A percentile compares a stretch with the other conserved stretches of the same genome.
phyloP scores from a whole-genome alignment of 768 basidiomycete species.

The Suillus placidus region DNA sequence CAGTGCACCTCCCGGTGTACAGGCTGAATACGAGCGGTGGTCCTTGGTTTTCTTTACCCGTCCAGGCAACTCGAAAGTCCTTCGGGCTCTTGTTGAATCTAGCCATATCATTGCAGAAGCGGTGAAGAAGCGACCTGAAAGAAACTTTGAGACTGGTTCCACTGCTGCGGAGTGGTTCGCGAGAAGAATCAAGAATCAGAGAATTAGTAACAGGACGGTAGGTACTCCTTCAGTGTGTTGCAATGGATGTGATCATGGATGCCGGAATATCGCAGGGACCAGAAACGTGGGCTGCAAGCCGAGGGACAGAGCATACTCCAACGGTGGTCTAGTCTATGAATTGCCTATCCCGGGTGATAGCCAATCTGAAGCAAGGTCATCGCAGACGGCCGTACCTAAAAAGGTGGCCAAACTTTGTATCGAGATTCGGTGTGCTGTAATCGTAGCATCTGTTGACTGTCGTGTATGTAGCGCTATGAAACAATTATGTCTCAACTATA shows the following conservation, averaged over 20 bases:
- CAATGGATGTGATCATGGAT: background rate
- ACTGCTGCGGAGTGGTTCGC: constrained; percentile 46
- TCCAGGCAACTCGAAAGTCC: constrained; percentile 53
- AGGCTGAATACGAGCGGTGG: constrained; percentile 57
- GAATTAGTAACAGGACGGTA: constrained; percentile 45
- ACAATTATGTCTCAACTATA: background rate
- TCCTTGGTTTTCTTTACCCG: constrained; percentile 72
- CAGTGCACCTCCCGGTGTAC: constrained; percentile 56
- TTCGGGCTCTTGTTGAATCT: constrained; percentile 54
- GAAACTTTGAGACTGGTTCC: constrained; percentile 37
- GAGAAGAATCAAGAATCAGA: constrained; percentile 42
- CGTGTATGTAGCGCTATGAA: background rate
- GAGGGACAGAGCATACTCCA: constrained; percentile 33
- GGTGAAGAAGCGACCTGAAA: constrained; percentile 36
- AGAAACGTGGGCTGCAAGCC: constrained; percentile 34
- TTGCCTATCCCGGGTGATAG: background rate
- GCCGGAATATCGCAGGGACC: constrained; percentile 26
- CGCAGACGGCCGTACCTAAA: background rate
- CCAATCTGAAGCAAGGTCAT: background rate
- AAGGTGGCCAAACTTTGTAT: background rate
- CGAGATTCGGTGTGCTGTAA: background rate
- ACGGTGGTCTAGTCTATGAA: constrained; percentile 15
- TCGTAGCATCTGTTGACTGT: background rate
- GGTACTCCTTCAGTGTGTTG: constrained; percentile 6
- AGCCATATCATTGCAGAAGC: constrained; percentile 54